Evolutionary conservation across 1,284 basidiomycete species (phyloP).

Genomic region (Mixia osmundae): DNA sequence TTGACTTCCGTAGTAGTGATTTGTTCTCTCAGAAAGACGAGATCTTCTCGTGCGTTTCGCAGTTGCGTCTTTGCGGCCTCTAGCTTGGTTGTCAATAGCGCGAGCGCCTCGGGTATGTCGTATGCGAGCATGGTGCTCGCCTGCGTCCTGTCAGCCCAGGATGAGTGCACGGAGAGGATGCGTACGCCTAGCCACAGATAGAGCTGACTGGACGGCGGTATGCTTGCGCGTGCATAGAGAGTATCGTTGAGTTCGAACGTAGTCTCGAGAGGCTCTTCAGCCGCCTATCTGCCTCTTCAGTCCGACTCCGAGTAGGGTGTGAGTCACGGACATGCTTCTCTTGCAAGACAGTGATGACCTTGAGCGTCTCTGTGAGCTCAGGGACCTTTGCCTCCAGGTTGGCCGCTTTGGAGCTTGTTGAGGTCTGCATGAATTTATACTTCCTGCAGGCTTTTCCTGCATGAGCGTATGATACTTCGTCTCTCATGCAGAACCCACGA

Average conservation of each 20-base stretch:
- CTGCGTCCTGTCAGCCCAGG: conserved; percentile 26
- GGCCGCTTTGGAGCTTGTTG: conserved; percentile 49
- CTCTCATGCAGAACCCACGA: too few relatives aligned
- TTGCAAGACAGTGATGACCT: conserved; percentile 58
- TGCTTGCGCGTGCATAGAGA: conserved; percentile 67
- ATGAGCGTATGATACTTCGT: too few relatives aligned
- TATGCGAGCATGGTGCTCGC: conserved; percentile 97
- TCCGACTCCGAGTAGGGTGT: neutral
- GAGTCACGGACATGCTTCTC: conserved; percentile 31
- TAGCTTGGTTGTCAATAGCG: conserved; percentile 57
- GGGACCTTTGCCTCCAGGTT: conserved; percentile 85
- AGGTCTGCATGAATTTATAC: conserved; percentile 94
- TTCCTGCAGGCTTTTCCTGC: too few relatives aligned
- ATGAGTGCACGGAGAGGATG: conserved; percentile 10
- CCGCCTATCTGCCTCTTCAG: conserved; percentile 12
- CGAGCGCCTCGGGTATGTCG: conserved; percentile 54
- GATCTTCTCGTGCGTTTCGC: conserved; percentile 51
- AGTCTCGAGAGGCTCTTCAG: conserved; percentile 41
- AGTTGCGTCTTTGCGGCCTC: conserved; percentile 43
- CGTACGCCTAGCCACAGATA: conserved; percentile 89
- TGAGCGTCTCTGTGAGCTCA: conserved; percentile 77
- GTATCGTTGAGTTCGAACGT: conserved; percentile 95
- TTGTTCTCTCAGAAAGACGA: conserved; percentile 85
- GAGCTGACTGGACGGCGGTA: conserved; percentile 68
- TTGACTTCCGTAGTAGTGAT: conserved; percentile 97